Evolutionary conservation across 257 asterid genomes (phyloP).

Genomic region (Rubia yunnanensis): DNA sequence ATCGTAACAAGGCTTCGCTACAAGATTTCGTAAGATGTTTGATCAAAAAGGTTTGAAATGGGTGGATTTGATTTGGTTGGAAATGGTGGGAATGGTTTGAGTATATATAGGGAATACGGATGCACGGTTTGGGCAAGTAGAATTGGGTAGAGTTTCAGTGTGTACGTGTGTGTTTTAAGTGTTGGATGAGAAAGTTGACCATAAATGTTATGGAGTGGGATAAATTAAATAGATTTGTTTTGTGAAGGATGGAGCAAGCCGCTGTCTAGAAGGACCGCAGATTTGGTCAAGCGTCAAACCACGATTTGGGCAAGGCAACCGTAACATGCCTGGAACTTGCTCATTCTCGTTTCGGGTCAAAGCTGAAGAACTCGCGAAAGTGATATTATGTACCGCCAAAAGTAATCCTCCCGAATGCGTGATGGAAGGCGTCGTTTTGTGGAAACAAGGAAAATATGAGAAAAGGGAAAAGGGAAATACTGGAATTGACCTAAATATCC

Average conservation of each 20-base stretch:
- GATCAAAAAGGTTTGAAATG: background rate
- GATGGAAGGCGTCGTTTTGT: too few relatives aligned
- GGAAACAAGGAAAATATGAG: too few relatives aligned
- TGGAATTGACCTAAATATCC: too few relatives aligned
- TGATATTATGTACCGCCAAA: too few relatives aligned
- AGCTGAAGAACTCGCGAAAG: background rate
- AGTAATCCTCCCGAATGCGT: too few relatives aligned
- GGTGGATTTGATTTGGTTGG: background rate
- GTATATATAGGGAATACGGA: background rate
- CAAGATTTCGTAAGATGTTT: background rate
- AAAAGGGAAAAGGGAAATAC: too few relatives aligned
- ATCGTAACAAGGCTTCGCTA: background rate
- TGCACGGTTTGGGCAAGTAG: background rate
- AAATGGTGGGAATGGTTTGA: background rate
- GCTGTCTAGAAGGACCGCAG: conserved; percentile 26
- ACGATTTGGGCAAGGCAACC: conserved; percentile 6
- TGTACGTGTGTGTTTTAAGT: conserved; percentile 1
- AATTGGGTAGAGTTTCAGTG: background rate
- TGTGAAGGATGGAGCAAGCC: background rate
- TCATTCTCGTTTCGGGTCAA: conserved; percentile 11
- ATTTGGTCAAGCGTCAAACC: conserved; percentile 26
- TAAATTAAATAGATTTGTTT: too few relatives aligned
- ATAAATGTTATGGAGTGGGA: background rate
- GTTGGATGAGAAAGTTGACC: conserved; percentile 37
- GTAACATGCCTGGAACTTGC: conserved; percentile 13